Base-by-base conservation (phyloP, 1,284 basidiomycete species). In the Boletus sp. region DNA sequence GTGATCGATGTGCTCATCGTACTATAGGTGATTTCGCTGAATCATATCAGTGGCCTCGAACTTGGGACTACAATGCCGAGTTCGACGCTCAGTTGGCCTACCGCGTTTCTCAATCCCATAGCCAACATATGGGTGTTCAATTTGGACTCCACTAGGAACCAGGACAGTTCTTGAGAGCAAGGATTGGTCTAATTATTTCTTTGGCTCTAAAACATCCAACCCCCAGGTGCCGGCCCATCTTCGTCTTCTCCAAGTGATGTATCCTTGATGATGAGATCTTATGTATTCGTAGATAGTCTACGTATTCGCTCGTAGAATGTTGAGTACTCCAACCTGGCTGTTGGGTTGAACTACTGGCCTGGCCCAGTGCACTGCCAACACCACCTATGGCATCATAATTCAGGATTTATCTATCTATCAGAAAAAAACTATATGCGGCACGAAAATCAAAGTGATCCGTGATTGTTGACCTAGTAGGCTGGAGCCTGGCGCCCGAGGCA, bases 1-100 rank as follows among this genome's bases (percentile, higher is more conserved):
- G 26, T 10, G 29, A 40, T 39, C 25, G 22, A 44, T n/a, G 2
- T 32, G 6, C 29, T 58, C 37, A 56, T 30, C 8, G n/a, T 22
- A 16, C 19, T 46, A 17, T 17, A 57, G 56, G 29, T 27, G 22
- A 41, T 43, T 20, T 33, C 0, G 10, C 8, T 14, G 44, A 43
- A 16, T 7, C 40, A 10, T 38, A 29, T 26, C 23, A 16, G 3
- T 33, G 16, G 27, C 5, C 10, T 4, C 41, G 40, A 10, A 25
- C 12, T n/a, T 44, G 33, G 44, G 25, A 49, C 17, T 14, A 37
- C 19, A 3, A 22, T 16, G 8, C 13, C 26, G 44, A 49, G 29
- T 19, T 29, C 5, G 27, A 37, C 27, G 4, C 33, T 16, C 41
- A 39, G 12, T 5, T n/a, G 17, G 8, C 41, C 12, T 27, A 39